Evolutionary conservation across 306 rosid species (phyloP).

Genomic region (Sesbania bispinosa): DNA sequence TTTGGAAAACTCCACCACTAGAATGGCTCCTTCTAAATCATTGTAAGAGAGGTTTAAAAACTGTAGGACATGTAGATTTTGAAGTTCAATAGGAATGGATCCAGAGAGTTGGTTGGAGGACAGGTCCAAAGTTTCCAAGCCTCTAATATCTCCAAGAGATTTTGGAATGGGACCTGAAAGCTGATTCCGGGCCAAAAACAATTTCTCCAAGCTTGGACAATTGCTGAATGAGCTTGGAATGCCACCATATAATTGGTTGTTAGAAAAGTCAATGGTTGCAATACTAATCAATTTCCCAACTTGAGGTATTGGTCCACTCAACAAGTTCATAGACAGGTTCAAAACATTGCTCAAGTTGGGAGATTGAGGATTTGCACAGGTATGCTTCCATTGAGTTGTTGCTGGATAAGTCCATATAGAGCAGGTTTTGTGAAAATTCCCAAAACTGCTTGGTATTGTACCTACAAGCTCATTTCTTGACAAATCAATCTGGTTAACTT

Average conservation of each 20-base stretch:
- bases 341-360: conserved; percentile 48
- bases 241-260: conserved; percentile 46
- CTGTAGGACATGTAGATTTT: conserved; percentile 36
- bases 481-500: conserved; percentile 54
- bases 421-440: conserved; percentile 42
- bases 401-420: conserved; percentile 58
- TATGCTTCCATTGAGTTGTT: conserved; percentile 65
- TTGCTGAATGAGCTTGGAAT: conserved; percentile 51
- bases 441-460: conserved; percentile 46
- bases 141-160: conserved; percentile 46
- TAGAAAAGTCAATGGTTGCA: conserved; percentile 54
- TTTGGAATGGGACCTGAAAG: conserved; percentile 67
- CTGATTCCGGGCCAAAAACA: conserved; percentile 46
- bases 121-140: conserved; percentile 56
- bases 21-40: conserved; percentile 61
- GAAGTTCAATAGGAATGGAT: conserved; percentile 54
- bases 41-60: conserved; percentile 61
- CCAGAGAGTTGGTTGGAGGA: conserved; percentile 76
- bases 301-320: conserved; percentile 64
- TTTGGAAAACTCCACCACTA: conserved; percentile 45
- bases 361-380: conserved; percentile 50
- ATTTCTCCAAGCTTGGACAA: conserved; percentile 56
- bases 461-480: conserved; percentile 51
- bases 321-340: conserved; percentile 54
- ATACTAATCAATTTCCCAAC: conserved; percentile 35